phyloP scores from a whole-genome alignment of 352 stramenopile species.

The Pythium brachiatum region DNA sequence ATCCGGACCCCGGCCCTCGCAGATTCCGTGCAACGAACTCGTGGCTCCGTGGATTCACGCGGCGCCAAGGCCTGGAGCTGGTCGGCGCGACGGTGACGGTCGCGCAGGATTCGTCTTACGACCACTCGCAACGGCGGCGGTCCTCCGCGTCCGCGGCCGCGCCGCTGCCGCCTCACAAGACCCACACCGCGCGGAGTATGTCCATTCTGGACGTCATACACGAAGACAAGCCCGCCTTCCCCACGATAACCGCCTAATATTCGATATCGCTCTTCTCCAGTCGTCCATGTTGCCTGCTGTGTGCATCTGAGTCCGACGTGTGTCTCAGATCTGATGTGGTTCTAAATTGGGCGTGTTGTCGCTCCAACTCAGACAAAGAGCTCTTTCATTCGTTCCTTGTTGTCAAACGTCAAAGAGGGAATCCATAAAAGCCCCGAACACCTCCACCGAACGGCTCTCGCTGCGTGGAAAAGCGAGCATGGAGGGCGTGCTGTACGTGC shows the following conservation, averaged over 20 bases:
- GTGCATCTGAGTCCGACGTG: not conserved
- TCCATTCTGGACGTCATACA: slow-evolving; percentile 19
- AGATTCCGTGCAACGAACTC: slow-evolving; percentile 24
- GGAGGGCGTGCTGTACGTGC: slow-evolving; percentile 59
- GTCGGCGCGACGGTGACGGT: slow-evolving; percentile 14
- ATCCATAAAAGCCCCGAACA: no score
- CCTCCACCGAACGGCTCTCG: not conserved
- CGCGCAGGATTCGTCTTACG: not conserved
- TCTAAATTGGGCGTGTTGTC: not conserved
- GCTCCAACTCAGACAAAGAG: slow-evolving; percentile 15
- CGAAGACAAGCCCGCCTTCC: slow-evolving; percentile 18
- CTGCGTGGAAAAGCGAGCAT: slow-evolving; percentile 27
- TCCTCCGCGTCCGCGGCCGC: not conserved
- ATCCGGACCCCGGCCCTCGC: slow-evolving; percentile 12
- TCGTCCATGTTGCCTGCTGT: not conserved
- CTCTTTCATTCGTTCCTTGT: no score
- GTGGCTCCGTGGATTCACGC: slow-evolving; percentile 23
- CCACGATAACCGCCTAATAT: slow-evolving; percentile 19
- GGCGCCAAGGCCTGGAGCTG: slow-evolving; percentile 24
- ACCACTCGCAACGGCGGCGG: not conserved
- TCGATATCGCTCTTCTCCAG: slow-evolving; percentile 8
- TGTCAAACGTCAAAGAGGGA: no score
- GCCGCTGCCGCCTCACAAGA: slow-evolving; percentile 4
- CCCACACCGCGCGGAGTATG: slow-evolving; percentile 11
- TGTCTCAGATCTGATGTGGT: slow-evolving; percentile 24